Conservation (phyloP, 2,329 filamentous ascomycete genomes). For the Calonectria crousiana region DNA sequence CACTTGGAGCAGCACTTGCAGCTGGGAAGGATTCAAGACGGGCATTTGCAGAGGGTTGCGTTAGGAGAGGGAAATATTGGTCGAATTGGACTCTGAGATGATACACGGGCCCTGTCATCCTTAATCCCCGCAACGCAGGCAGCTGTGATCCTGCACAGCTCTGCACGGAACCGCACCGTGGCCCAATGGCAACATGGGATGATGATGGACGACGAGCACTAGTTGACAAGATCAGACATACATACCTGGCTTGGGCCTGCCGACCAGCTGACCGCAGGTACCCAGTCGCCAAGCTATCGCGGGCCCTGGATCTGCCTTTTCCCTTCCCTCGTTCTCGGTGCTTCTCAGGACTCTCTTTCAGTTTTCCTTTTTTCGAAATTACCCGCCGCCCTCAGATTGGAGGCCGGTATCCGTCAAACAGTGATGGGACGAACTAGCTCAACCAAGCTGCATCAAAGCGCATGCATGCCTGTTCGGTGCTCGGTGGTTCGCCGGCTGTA, state of each 20-base stretch:
- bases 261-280: not conserved
- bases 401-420: constrained; percentile 14
- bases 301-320: not conserved
- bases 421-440: constrained; percentile 13
- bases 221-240: not conserved
- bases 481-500: not conserved
- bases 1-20: constrained; percentile 8
- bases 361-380: not conserved
- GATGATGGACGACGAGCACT: not conserved
- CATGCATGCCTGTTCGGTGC: not conserved
- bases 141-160: constrained; percentile 1
- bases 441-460: constrained; percentile 4
- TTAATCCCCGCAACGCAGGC: not conserved
- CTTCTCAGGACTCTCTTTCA: not conserved
- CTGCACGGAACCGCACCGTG: not conserved
- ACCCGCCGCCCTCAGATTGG: constrained; percentile 8
- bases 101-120: not conserved
- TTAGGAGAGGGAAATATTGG: constrained; percentile 7
- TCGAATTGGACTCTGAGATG: constrained; percentile 6
- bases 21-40: not conserved
- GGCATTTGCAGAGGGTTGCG: not conserved
- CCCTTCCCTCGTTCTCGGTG: not conserved
- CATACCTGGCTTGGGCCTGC: not conserved
- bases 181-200: constrained; percentile 11
- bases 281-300: not conserved